Evolutionary conservation across 371 early-diverging fungal species (phyloP), one percentile per base, ranked within the genome.

Genomic region (Apophysomyces sp.): DNA sequence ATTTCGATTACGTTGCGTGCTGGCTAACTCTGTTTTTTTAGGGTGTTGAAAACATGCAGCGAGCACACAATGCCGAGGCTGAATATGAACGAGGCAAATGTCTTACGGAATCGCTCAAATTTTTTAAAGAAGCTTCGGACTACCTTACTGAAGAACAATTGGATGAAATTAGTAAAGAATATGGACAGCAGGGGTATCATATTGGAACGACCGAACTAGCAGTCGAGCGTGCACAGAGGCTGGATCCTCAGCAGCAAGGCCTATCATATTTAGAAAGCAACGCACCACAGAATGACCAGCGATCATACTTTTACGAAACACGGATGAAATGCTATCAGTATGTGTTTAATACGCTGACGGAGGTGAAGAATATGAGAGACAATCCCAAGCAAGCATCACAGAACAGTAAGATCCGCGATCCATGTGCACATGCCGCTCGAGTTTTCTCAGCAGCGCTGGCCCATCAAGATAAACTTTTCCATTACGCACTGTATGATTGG

Each of bases 401-500:
- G 28, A 18, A 51, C 27, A 13, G 55, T 18, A 49, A 44, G 24
- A 44, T 44, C 49, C 49, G 21, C 49, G 63, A 67, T 28, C 58
- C 58, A 31, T 30, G 44, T 27, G 49, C 24, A 40, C 54, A 64
- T 58, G 62, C 52, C 32, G 36, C 26, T 12, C 63, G 67, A 18
- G 77, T 84, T 29, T 73, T 88, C 7, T 54, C 66, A 11, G 60
- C 63, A 24, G 77, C 83, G 2, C 56, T 88, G 13, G 16, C 66
- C 9, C 72, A 72, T 4, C 60, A 76, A 30, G 94, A 94, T 58
- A 63, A 73, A 15, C 67, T 87, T 13, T 92, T 93, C 76, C 91
- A 92, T 52, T 86, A 78, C 56, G 73, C 66, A 21, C 66, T 94
- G 2, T 94, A 90, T 62, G 78, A 85, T 34, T 92, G 91, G 91